These are phyloP conservation scores for Alopecurus myosuroides DNA, from an alignment of 176 grass and related monocot genomes.

Conservation along the genomic window DNA sequence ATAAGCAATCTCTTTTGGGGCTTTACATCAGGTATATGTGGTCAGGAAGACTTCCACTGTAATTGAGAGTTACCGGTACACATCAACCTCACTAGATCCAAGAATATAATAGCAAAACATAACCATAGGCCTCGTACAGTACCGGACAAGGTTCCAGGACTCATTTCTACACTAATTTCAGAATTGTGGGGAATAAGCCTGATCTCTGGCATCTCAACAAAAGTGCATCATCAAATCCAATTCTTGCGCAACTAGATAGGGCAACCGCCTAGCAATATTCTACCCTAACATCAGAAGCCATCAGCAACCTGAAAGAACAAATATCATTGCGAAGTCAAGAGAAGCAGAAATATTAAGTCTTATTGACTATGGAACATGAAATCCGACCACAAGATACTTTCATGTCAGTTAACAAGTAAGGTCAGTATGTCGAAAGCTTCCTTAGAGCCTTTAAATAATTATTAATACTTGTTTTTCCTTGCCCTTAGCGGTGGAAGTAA, in stretches of 20 bases:
- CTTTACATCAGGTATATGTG: background rate
- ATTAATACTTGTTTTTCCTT: background rate
- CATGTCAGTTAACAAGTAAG: background rate
- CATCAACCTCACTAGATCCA: background rate
- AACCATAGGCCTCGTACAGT: background rate
- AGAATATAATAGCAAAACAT: background rate
- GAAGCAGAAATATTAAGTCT: background rate
- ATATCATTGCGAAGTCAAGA: background rate
- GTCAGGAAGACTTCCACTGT: background rate
- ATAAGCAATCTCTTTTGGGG: background rate
- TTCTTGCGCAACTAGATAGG: background rate
- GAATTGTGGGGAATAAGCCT: background rate
- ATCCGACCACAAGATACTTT: background rate
- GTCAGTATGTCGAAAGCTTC: background rate
- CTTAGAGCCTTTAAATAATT: background rate
- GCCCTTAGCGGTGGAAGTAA: slow-evolving; percentile 5
- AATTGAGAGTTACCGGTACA: background rate
- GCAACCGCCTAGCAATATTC: background rate
- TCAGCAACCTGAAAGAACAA: slow-evolving; percentile 23
- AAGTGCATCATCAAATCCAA: background rate
- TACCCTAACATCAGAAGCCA: slow-evolving; percentile 14
- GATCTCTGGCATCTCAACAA: background rate
- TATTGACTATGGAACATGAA: background rate
- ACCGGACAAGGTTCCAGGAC: background rate
- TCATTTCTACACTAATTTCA: background rate